Conservation (phyloP, 139 green algal species). For the Axilococcus clingmanii region DNA sequence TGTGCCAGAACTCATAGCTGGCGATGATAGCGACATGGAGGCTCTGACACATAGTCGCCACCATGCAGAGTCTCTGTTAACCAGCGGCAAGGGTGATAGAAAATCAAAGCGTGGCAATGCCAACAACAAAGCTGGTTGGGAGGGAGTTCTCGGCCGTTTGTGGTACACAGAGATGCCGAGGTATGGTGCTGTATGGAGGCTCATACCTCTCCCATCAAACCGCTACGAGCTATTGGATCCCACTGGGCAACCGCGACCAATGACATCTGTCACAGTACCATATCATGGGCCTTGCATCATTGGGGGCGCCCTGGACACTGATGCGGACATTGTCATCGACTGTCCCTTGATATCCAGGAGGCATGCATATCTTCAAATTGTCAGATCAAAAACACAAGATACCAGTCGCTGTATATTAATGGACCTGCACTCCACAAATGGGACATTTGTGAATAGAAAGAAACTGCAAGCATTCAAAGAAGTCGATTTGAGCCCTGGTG, state of each 20-base stretch:
- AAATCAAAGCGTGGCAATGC: too few species aligned
- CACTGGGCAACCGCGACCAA: slow-evolving; percentile 5
- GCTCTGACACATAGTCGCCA: too few species aligned
- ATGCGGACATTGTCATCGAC: slow-evolving; percentile 29
- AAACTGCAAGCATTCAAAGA: slow-evolving; percentile 8
- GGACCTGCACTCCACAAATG: slow-evolving; percentile 29
- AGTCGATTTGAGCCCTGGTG: slow-evolving; percentile 19
- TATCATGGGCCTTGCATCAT: slow-evolving; percentile 9
- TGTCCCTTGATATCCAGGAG: slow-evolving; percentile 20
- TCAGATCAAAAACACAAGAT: background rate
- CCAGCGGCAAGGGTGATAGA: too few species aligned
- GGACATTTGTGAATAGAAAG: slow-evolving; percentile 31
- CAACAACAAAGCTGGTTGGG: too few species aligned
- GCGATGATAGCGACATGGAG: too few species aligned
- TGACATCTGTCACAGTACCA: slow-evolving; percentile 9
- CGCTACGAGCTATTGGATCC: too few species aligned
- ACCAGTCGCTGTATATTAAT: slow-evolving; percentile 17
- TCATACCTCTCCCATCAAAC: too few species aligned
- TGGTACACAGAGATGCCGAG: too few species aligned
- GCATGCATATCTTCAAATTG: slow-evolving; percentile 27
- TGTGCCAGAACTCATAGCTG: too few species aligned
- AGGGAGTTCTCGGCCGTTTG: too few species aligned
- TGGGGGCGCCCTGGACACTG: background rate
- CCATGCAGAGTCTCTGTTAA: too few species aligned
- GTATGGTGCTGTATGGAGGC: too few species aligned